phyloP scores from a whole-genome alignment of 2,329 filamentous ascomycete genomes.

The Aspergillus vadensis region DNA sequence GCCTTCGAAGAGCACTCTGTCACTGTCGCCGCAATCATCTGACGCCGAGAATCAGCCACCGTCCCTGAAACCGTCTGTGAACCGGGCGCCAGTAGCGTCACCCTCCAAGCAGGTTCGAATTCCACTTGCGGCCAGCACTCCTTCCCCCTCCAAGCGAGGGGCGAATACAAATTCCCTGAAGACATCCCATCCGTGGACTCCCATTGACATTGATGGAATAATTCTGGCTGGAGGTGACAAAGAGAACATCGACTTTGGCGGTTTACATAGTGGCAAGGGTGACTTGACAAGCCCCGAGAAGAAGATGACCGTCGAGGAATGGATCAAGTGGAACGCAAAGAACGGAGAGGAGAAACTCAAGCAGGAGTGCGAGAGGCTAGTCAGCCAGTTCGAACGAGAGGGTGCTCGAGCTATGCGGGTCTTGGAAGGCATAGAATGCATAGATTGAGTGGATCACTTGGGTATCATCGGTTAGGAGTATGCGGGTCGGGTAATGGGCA shows the following conservation, averaged over 20 bases:
- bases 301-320: constrained; percentile 90
- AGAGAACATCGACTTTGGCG: constrained; percentile 54
- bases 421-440: constrained; percentile 69
- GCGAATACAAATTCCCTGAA: constrained; percentile 55
- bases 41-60: constrained; percentile 80
- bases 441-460: constrained; percentile 34
- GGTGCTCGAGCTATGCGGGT: constrained; percentile 75
- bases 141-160: constrained; percentile 65
- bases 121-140: constrained; percentile 48
- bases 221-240: constrained; percentile 39
- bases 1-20: constrained; percentile 55
- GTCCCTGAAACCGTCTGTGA: constrained; percentile 61
- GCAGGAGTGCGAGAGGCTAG: constrained; percentile 78
- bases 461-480: constrained; percentile 15
- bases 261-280: constrained; percentile 54
- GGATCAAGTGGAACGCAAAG: constrained; percentile 80
- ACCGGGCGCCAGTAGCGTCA: constrained; percentile 38
- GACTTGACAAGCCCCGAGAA: constrained; percentile 75
- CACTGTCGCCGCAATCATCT: constrained; percentile 72
- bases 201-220: constrained; percentile 74
- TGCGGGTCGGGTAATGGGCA: constrained; percentile 16
- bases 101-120: constrained; percentile 41
- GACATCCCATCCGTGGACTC: constrained; percentile 65
- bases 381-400: constrained; percentile 80
- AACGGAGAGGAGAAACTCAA: constrained; percentile 78